Evolutionary conservation across 2,329 filamentous ascomycete genomes (phyloP).

Genomic region (Beauveria asiatica): DNA sequence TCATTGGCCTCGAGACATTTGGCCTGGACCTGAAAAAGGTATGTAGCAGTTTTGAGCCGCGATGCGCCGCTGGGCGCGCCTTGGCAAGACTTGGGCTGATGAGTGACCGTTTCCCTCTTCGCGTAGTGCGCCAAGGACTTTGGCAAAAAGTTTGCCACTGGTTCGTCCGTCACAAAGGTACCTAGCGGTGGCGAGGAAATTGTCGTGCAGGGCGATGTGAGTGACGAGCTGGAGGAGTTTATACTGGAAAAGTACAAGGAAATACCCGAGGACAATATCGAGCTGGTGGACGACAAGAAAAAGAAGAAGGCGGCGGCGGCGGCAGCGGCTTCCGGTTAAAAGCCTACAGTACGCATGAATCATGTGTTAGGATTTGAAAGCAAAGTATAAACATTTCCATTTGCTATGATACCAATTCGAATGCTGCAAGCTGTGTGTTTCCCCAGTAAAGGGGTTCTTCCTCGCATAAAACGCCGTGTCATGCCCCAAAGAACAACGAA

Average conservation of each 20-base stretch:
- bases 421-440: conserved; percentile 3
- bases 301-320: conserved; percentile 45
- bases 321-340: conserved; percentile 16
- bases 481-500: neutral
- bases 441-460: neutral
- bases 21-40: conserved; percentile 88
- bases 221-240: conserved; percentile 89
- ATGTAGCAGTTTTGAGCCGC: neutral
- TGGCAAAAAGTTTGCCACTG: conserved; percentile 97
- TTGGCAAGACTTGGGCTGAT: too few relatives aligned
- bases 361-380: neutral
- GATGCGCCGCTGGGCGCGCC: too few relatives aligned
- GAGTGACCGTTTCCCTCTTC: neutral
- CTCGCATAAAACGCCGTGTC: conserved; percentile 2
- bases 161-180: conserved; percentile 83
- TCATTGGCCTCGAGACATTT: conserved; percentile 85
- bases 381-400: conserved; percentile 3
- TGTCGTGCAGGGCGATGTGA: conserved; percentile 93
- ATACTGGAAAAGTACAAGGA: conserved; percentile 80
- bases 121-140: conserved; percentile 74
- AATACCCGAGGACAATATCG: conserved; percentile 91
- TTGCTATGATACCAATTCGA: conserved; percentile 6
- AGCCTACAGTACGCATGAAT: neutral
- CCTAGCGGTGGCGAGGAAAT: conserved; percentile 87
- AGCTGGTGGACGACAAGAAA: conserved; percentile 93